These are phyloP conservation scores for Dactylellina leptospora DNA, from an alignment of 2,329 filamentous ascomycete species.

Conservation along the genomic window DNA sequence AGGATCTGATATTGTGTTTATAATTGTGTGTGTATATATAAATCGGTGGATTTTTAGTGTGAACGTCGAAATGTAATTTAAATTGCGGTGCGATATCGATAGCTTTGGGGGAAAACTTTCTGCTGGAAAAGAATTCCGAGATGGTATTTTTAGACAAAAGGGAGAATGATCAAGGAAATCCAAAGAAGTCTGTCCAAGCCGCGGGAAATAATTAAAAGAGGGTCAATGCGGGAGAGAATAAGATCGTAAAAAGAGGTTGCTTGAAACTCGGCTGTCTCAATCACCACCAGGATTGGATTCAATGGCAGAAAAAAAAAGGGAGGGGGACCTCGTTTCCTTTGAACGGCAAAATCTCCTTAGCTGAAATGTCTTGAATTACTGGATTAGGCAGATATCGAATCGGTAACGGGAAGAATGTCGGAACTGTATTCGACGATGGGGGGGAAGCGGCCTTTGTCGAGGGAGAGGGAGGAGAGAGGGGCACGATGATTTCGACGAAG, in stretches of 20 bases:
- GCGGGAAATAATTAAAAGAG: conserved; percentile 2
- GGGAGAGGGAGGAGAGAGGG: neutral
- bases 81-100: too few relatives aligned
- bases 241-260: conserved; percentile 15
- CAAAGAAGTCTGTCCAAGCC: neutral
- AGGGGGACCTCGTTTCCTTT: conserved; percentile 11
- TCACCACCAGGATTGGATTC: neutral
- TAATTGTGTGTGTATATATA: too few relatives aligned
- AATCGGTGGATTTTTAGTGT: too few relatives aligned
- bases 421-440: conserved; percentile 2
- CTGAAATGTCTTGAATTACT: conserved; percentile 53
- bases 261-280: conserved; percentile 53
- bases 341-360: conserved; percentile 25
- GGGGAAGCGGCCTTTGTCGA: neutral
- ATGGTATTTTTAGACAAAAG: conserved; percentile 12
- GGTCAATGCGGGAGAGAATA: conserved; percentile 7
- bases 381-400: conserved; percentile 49
- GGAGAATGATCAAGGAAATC: neutral
- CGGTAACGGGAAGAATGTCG: conserved; percentile 45
- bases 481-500: conserved; percentile 4
- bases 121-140: conserved; percentile 1
- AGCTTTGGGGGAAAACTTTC: too few relatives aligned
- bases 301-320: conserved; percentile 17
- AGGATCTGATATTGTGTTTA: neutral
- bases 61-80: too few relatives aligned